Conservation (phyloP, 2,329 filamentous ascomycete species). For the Paecilomyces formosus region DNA sequence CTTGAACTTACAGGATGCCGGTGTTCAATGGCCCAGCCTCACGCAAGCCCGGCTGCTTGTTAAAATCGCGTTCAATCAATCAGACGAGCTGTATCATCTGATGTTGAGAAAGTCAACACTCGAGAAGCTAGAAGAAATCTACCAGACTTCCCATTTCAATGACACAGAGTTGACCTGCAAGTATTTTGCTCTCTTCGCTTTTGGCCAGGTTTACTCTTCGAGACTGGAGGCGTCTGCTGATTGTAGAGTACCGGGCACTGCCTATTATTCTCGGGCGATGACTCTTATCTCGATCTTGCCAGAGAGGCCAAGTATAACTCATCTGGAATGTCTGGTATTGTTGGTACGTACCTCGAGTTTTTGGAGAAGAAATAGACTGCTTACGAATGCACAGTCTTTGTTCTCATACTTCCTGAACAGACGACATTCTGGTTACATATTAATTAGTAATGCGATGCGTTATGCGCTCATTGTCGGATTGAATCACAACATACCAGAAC, state of each 20-base stretch:
- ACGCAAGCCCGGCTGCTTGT: conserved; percentile 30
- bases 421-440: conserved; percentile 25
- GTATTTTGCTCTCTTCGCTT: conserved; percentile 38
- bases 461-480: conserved; percentile 37
- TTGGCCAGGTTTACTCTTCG: conserved; percentile 40
- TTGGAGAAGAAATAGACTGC: background rate
- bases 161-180: conserved; percentile 34
- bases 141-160: conserved; percentile 22
- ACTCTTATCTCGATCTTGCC: conserved; percentile 35
- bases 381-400: conserved; percentile 15
- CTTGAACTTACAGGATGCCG: conserved; percentile 17
- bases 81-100: conserved; percentile 29
- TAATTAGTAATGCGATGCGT: conserved; percentile 34
- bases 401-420: conserved; percentile 32
- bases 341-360: conserved; percentile 19
- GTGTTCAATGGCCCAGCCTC: conserved; percentile 27
- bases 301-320: conserved; percentile 37
- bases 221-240: conserved; percentile 24
- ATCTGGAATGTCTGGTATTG: conserved; percentile 37
- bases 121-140: conserved; percentile 33
- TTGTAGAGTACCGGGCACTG: conserved; percentile 35
- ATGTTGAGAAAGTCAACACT: conserved; percentile 30
- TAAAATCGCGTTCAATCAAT: conserved; percentile 28
- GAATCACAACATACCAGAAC: conserved; percentile 34
- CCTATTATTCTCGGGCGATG: conserved; percentile 37